Evolutionary conservation across 441 rosid genomes (phyloP).

Genomic region (Manihot esculenta): DNA sequence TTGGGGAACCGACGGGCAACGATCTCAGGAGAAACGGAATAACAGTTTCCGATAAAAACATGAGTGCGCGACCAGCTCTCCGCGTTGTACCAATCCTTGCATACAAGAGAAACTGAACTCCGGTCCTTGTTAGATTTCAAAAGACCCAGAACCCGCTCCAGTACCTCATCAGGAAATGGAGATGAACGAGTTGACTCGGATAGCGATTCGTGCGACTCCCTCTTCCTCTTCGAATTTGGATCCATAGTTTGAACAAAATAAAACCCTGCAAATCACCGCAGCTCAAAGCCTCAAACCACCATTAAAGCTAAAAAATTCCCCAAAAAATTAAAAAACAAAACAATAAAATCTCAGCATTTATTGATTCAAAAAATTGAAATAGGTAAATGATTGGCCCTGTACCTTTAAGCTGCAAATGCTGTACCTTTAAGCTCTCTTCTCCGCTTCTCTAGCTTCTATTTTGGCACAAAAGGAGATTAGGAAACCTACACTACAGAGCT

Average conservation of each 20-base stretch:
- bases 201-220: constrained; percentile 24
- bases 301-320: neutral
- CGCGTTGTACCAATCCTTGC: constrained; percentile 64
- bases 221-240: constrained; percentile 34
- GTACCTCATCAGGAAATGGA: constrained; percentile 60
- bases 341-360: neutral
- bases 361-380: neutral
- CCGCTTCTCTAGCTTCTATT: too few relatives aligned
- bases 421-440: too few relatives aligned
- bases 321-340: neutral
- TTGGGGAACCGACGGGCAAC: constrained; percentile 52
- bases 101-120: constrained; percentile 59
- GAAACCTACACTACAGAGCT: too few relatives aligned
- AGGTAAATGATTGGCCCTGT: neutral
- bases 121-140: constrained; percentile 52
- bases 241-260: constrained; percentile 22
- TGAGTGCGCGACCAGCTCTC: constrained; percentile 61
- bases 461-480: neutral
- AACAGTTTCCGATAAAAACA: constrained; percentile 69
- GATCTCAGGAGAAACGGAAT: constrained; percentile 62
- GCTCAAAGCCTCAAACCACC: constrained; percentile 11
- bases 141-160: constrained; percentile 53
- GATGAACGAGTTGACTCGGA: constrained; percentile 21
- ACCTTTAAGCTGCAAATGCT: constrained; percentile 15
- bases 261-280: neutral